A percentile compares a stretch with the other conserved stretches of the same genome.
Evolutionary conservation across 1,284 basidiomycete genomes (phyloP).

Genomic region (Puccinia sorghi): DNA sequence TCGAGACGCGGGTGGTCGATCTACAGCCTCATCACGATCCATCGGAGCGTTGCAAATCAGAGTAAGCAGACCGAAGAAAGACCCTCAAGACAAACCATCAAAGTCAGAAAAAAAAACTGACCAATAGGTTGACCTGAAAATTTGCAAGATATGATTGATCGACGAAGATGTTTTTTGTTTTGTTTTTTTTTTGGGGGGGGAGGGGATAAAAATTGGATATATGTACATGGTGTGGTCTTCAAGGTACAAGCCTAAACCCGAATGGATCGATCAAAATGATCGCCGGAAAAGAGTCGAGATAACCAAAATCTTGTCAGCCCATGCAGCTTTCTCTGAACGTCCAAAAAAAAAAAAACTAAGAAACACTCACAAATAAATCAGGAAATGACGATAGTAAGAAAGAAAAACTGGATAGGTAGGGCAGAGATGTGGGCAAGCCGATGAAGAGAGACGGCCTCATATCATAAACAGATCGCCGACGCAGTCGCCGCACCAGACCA

Average conservation of each 20-base stretch:
- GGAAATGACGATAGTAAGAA: conserved; percentile 2
- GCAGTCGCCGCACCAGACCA: conserved; percentile 50
- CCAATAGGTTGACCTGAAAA: background rate
- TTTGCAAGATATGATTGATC: background rate
- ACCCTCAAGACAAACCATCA: background rate
- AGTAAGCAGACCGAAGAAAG: background rate
- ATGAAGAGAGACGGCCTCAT: background rate
- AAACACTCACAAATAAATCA: background rate
- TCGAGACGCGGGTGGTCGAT: background rate
- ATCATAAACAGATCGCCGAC: conserved; percentile 49
- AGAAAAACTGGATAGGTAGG: background rate
- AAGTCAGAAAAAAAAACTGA: background rate
- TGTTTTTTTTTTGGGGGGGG: no score
- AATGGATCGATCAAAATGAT: background rate
- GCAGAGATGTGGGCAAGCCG: background rate
- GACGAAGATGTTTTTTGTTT: no score
- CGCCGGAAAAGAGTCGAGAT: background rate
- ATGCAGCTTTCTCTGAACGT: background rate
- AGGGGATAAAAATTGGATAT: no score
- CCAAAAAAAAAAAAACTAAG: background rate
- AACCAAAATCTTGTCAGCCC: no score
- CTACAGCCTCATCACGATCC: background rate
- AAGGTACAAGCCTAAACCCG: no score
- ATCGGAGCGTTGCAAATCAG: background rate
- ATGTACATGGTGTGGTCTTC: no score